Evolutionary conservation across 2,329 filamentous ascomycete species (phyloP).

Genomic region (Diplodia mutila): DNA sequence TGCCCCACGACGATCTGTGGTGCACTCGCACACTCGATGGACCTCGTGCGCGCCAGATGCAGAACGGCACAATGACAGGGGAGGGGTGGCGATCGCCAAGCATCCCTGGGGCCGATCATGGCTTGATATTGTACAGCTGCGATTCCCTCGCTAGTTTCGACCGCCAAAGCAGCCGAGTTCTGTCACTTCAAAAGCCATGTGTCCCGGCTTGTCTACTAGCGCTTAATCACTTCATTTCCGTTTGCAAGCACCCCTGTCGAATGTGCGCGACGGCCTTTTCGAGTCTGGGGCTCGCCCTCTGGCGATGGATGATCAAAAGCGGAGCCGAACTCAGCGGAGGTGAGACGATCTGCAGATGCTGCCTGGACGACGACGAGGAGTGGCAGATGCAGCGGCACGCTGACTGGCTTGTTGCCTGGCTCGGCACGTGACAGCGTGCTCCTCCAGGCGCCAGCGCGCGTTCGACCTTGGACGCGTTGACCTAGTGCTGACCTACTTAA

Average conservation of each 20-base stretch:
- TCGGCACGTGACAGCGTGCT: constrained; percentile 17
- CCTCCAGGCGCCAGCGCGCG: constrained; percentile 10
- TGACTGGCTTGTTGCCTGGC: constrained; percentile 10
- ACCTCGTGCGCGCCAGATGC: background rate
- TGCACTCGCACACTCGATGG: background rate
- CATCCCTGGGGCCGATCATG: background rate
- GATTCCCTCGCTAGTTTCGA: background rate
- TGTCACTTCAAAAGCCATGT: too few relatives aligned
- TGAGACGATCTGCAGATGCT: background rate
- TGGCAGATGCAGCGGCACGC: background rate
- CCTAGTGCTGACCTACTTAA: constrained; percentile 1
- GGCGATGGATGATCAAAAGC: constrained; percentile 3
- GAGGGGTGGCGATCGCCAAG: background rate
- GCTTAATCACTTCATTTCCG: too few relatives aligned
- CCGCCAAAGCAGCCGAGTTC: too few relatives aligned
- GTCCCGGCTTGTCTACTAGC: too few relatives aligned
- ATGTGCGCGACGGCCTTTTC: background rate
- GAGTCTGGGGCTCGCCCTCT: background rate
- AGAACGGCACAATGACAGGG: background rate
- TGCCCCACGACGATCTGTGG: background rate
- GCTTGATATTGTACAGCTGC: too few relatives aligned
- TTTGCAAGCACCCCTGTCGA: background rate
- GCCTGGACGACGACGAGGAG: background rate
- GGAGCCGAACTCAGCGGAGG: background rate
- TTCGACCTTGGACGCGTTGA: background rate